These are phyloP conservation scores for Axilococcus clingmanii DNA, from an alignment of 139 green algal genomes.

Conservation along the genomic window DNA sequence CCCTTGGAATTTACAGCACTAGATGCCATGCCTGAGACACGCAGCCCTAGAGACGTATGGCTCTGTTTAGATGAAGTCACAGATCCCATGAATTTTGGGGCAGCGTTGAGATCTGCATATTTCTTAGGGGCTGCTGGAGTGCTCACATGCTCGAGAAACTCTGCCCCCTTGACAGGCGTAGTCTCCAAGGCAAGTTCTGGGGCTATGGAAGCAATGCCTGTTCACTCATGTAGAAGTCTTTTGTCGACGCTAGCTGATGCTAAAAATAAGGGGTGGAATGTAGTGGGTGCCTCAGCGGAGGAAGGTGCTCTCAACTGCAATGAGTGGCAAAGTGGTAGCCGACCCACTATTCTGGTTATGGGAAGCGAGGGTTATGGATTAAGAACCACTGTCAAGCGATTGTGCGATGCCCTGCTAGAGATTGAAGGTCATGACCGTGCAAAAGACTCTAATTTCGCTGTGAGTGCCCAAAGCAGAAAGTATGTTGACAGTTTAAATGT, in stretches of 20 bases:
- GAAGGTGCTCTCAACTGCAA: constrained; percentile 19
- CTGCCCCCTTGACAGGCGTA: constrained; percentile 58
- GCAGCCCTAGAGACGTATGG: constrained; percentile 56
- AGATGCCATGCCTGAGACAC: constrained; percentile 28
- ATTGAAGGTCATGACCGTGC: constrained; percentile 3
- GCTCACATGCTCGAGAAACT: constrained; percentile 71
- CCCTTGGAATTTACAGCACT: constrained; percentile 47
- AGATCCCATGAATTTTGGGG: constrained; percentile 89
- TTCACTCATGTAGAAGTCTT: constrained; percentile 65
- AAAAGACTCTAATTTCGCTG: background rate
- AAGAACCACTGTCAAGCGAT: constrained; percentile 56
- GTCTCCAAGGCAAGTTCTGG: constrained; percentile 85
- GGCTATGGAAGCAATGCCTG: constrained; percentile 58
- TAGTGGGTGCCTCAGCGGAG: constrained; percentile 57
- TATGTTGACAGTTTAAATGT: constrained; percentile 87
- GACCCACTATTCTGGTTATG: constrained; percentile 80
- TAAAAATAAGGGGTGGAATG: constrained; percentile 47
- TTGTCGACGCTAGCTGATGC: constrained; percentile 58
- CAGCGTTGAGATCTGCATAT: constrained; percentile 68
- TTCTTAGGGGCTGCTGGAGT: constrained; percentile 80
- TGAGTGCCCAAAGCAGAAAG: background rate
- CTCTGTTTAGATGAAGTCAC: constrained; percentile 81
- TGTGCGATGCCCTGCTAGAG: constrained; percentile 31
- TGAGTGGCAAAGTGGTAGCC: constrained; percentile 21
- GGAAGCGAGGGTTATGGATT: constrained; percentile 78